phyloP scores from a whole-genome alignment of 345 rosid species.

The Citrus maxima region DNA sequence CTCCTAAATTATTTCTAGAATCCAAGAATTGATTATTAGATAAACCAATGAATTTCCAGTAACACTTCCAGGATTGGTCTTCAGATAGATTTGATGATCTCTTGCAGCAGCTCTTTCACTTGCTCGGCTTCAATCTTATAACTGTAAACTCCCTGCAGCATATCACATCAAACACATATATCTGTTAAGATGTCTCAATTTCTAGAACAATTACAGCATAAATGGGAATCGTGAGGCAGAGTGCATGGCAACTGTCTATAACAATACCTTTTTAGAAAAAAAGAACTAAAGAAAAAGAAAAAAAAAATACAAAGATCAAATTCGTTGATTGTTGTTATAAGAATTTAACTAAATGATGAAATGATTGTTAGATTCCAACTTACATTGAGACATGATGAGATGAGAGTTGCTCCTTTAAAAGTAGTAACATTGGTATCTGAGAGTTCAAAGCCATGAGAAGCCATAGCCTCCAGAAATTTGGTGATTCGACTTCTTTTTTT shows the following conservation, averaged over 20 bases:
- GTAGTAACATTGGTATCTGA: slow-evolving; percentile 55
- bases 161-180: not conserved
- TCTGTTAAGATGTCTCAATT: not conserved
- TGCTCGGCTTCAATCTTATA: slow-evolving; percentile 23
- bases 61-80: not conserved
- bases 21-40: not conserved
- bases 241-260: not conserved
- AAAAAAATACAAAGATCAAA: too few species aligned
- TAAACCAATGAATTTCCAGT: not conserved
- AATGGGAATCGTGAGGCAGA: not conserved
- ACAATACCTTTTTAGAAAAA: too few species aligned
- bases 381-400: slow-evolving; percentile 57
- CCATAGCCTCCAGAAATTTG: slow-evolving; percentile 54
- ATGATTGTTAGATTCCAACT: not conserved
- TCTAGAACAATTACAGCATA: not conserved
- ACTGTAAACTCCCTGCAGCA: slow-evolving; percentile 38
- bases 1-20: not conserved
- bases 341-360: not conserved
- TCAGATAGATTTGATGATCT: slow-evolving; percentile 37
- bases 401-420: slow-evolving; percentile 48
- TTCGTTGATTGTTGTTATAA: not conserved
- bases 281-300: too few species aligned
- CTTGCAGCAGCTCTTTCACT: slow-evolving; percentile 32
- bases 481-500: slow-evolving; percentile 59
- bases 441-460: slow-evolving; percentile 49